Evolutionary conservation across 139 green algal species (phyloP).

Genomic region (Chlamydomonas sp.): DNA sequence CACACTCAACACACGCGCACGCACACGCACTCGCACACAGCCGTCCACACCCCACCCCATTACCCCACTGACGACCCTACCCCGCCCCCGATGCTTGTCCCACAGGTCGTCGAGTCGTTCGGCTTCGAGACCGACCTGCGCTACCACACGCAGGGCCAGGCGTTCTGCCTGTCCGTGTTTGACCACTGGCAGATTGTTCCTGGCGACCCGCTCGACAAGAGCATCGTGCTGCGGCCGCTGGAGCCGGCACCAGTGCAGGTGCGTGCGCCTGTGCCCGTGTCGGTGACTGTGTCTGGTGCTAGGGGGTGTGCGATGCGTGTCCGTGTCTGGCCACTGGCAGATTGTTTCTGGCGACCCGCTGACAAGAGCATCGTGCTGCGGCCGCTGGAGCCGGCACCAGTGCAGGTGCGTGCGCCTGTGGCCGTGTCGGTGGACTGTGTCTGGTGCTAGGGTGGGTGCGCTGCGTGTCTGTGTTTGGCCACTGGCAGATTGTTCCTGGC

Average conservation of each 20-base stretch:
- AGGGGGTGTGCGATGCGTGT: constrained; percentile 56
- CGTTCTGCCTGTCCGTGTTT: constrained; percentile 91
- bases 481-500: constrained; percentile 89
- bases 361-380: constrained; percentile 82
- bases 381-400: constrained; percentile 84
- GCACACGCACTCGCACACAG: too few relatives aligned
- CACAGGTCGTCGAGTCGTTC: constrained; percentile 94
- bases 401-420: constrained; percentile 33
- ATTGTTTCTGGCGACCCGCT: constrained; percentile 87
- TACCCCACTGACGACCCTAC: too few relatives aligned
- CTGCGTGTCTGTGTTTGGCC: constrained; percentile 89
- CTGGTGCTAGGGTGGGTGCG: constrained; percentile 83
- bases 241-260: constrained; percentile 76
- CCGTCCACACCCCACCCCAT: too few relatives aligned
- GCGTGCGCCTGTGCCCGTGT: too few relatives aligned
- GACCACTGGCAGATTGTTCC: constrained; percentile 95
- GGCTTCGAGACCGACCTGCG: constrained; percentile 98
- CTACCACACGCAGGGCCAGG: constrained; percentile 95
- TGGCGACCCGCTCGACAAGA: constrained; percentile 82
- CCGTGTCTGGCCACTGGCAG: constrained; percentile 94
- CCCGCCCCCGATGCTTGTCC: too few relatives aligned
- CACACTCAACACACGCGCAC: too few relatives aligned
- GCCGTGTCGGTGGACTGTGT: neutral
- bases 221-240: constrained; percentile 84
- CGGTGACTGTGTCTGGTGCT: neutral